phyloP scores from a whole-genome alignment of 495 filamentous ascomycete genomes.

The Penicillium robsamsonii region DNA sequence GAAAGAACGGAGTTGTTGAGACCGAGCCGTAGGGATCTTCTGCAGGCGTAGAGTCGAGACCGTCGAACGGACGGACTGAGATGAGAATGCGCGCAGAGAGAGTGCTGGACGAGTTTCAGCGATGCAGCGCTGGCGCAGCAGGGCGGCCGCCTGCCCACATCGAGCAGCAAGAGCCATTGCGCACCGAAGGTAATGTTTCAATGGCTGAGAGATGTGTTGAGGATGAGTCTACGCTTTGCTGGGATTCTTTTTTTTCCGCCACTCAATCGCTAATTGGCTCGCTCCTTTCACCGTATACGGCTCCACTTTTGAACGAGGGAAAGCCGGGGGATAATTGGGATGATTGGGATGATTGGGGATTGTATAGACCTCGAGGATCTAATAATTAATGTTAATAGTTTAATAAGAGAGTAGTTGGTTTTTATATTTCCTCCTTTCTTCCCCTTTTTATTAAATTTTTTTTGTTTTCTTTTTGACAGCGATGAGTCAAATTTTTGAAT shows the following conservation, averaged over 20 bases:
- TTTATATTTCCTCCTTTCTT: background rate
- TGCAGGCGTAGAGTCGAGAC: slow-evolving; percentile 40
- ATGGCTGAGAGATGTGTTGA: slow-evolving; percentile 23
- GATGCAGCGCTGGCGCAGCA: slow-evolving; percentile 48
- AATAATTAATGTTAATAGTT: background rate
- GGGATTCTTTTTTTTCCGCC: slow-evolving; percentile 32
- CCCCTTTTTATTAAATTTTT: slow-evolving; percentile 5
- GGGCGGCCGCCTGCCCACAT: slow-evolving; percentile 47
- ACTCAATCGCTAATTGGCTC: slow-evolving; percentile 28
- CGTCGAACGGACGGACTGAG: slow-evolving; percentile 36
- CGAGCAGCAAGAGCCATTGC: slow-evolving; percentile 53
- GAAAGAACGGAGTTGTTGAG: slow-evolving; percentile 48
- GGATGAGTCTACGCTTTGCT: slow-evolving; percentile 25
- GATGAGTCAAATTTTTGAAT: slow-evolving; percentile 20
- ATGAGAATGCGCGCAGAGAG: slow-evolving; percentile 43
- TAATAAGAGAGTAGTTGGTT: slow-evolving; percentile 6
- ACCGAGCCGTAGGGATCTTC: slow-evolving; percentile 37
- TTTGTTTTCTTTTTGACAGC: slow-evolving; percentile 13
- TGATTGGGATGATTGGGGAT: background rate
- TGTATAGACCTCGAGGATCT: background rate
- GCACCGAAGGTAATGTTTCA: slow-evolving; percentile 28
- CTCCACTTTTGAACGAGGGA: slow-evolving; percentile 23
- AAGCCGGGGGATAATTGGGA: slow-evolving; percentile 2
- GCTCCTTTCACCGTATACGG: slow-evolving; percentile 27
- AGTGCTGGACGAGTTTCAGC: slow-evolving; percentile 42